A percentile compares a stretch with the other conserved stretches of the same genome.
phyloP scores from a whole-genome alignment of 441 rosid species.

The Daphne laureola region DNA sequence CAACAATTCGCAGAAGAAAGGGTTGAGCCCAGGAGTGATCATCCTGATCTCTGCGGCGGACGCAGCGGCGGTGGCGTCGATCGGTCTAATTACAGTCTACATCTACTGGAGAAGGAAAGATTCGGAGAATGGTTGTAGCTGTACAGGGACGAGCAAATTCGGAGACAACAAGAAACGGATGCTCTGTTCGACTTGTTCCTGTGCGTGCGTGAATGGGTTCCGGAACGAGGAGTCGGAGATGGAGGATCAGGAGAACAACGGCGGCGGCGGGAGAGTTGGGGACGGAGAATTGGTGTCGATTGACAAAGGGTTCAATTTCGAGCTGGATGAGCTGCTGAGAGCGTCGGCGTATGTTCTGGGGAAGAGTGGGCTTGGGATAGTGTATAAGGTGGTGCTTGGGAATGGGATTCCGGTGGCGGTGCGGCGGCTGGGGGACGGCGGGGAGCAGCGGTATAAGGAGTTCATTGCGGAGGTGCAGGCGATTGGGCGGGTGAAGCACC shows the following conservation, averaged over 20 bases:
- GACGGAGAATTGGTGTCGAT: slow-evolving; percentile 83
- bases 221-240: slow-evolving; percentile 49
- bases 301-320: slow-evolving; percentile 77
- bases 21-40: slow-evolving; percentile 60
- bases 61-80: slow-evolving; percentile 70
- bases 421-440: slow-evolving; percentile 88
- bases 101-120: slow-evolving; percentile 88
- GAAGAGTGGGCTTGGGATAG: slow-evolving; percentile 91
- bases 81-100: slow-evolving; percentile 60
- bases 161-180: slow-evolving; percentile 40
- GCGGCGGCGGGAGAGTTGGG: slow-evolving; percentile 21
- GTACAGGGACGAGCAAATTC: slow-evolving; percentile 59
- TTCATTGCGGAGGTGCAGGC: slow-evolving; percentile 85
- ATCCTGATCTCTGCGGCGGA: slow-evolving; percentile 65
- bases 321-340: slow-evolving; percentile 79
- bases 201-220: slow-evolving; percentile 21
- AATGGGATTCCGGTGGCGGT: slow-evolving; percentile 94
- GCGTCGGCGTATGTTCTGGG: slow-evolving; percentile 96
- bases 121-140: slow-evolving; percentile 58
- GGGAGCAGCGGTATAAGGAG: slow-evolving; percentile 80
- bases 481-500: slow-evolving; percentile 85
- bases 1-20: slow-evolving; percentile 18
- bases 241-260: slow-evolving; percentile 51
- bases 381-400: slow-evolving; percentile 88
- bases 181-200: slow-evolving; percentile 21